Conservation (phyloP, 352 stramenopile species). For the Phytopythium chamaehyphon region DNA sequence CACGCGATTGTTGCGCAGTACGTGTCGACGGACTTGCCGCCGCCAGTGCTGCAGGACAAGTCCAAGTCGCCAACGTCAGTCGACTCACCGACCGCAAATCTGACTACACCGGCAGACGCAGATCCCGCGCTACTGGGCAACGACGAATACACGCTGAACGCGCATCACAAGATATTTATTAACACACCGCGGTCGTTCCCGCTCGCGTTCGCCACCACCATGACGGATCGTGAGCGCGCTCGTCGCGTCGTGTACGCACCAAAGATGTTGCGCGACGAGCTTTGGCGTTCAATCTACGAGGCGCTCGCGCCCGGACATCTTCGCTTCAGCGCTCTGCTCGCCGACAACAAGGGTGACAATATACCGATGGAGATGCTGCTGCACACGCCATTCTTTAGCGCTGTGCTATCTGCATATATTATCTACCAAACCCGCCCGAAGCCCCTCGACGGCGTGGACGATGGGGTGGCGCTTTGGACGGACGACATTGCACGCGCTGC, state of each 20-base stretch:
- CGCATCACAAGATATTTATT: constrained; percentile 84
- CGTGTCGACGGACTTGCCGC: constrained; percentile 56
- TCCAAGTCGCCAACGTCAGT: constrained; percentile 30
- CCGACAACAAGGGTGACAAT: constrained; percentile 59
- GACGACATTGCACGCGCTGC: constrained; percentile 12
- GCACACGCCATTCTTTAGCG: constrained; percentile 53
- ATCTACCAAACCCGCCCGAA: constrained; percentile 33
- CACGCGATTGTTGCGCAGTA: constrained; percentile 66
- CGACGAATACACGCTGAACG: constrained; percentile 67
- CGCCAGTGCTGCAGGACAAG: constrained; percentile 54
- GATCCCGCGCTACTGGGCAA: constrained; percentile 19
- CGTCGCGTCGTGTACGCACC: constrained; percentile 53
- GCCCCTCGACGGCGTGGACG: constrained; percentile 12
- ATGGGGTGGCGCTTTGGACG: constrained; percentile 12
- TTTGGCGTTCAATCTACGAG: constrained; percentile 70
- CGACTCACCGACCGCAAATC: not conserved
- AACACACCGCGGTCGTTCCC: constrained; percentile 67
- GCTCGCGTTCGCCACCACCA: constrained; percentile 38
- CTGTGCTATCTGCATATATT: constrained; percentile 62
- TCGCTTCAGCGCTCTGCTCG: constrained; percentile 49
- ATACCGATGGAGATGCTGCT: constrained; percentile 63
- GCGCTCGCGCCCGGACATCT: constrained; percentile 47
- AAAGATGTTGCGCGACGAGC: constrained; percentile 72
- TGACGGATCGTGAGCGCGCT: constrained; percentile 36
- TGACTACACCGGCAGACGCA: not conserved